Percentiles rank a stretch among this genome's conserved stretches.
Conservation (phyloP, 1,139 yeast genomes). For the Scheffersomyces insectosa region DNA sequence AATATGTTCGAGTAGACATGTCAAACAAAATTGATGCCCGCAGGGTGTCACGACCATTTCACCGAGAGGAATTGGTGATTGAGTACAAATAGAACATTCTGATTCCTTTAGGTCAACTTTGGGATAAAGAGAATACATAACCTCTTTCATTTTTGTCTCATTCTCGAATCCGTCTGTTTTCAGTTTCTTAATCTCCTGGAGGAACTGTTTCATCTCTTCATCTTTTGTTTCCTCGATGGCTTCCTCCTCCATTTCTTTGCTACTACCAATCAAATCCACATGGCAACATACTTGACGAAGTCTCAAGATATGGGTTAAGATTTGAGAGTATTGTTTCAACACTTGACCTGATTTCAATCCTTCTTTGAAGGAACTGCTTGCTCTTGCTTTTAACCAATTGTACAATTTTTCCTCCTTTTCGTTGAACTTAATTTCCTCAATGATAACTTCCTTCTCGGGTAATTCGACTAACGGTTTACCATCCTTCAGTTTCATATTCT, state of each 20-base stretch:
- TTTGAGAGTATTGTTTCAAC: conserved; percentile 73
- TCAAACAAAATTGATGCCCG: conserved; percentile 76
- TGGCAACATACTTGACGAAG: conserved; percentile 91
- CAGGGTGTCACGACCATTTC: conserved; percentile 74
- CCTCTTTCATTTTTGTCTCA: conserved; percentile 30
- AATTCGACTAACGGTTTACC: conserved; percentile 76
- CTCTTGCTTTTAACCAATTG: conserved; percentile 67
- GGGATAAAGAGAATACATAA: conserved; percentile 27
- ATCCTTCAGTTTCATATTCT: conserved; percentile 72
- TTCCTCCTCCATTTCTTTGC: conserved; percentile 41
- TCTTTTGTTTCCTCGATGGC: conserved; percentile 17
- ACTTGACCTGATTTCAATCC: conserved; percentile 68
- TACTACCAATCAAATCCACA: conserved; percentile 56
- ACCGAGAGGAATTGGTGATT: conserved; percentile 54
- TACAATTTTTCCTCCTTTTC: conserved; percentile 68
- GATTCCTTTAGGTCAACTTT: conserved; percentile 39
- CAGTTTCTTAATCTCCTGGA: conserved; percentile 11
- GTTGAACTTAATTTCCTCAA: conserved; percentile 68
- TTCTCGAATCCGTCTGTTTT: conserved; percentile 30
- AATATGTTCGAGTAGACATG: conserved; percentile 74
- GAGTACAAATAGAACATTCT: conserved; percentile 87
- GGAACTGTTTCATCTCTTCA: conserved; percentile 6
- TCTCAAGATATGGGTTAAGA: conserved; percentile 79
- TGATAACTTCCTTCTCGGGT: conserved; percentile 72
- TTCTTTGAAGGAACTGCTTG: conserved; percentile 65